Evolutionary conservation across 2,329 filamentous ascomycete genomes (phyloP).

Genomic region (Stachybotrys chlorohalonatus): DNA sequence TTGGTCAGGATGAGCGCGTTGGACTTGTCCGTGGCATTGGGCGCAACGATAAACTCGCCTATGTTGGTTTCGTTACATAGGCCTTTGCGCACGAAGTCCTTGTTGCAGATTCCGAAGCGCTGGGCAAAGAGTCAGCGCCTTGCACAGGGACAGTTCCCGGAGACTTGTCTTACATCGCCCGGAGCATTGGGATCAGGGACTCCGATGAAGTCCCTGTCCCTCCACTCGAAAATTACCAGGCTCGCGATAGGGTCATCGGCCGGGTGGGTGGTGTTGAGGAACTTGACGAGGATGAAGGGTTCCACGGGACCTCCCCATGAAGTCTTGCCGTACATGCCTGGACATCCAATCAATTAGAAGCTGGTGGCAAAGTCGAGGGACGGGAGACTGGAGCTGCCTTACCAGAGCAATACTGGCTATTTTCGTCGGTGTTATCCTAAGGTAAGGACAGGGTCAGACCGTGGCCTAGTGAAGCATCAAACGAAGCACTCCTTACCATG

Average conservation of each 20-base stretch:
- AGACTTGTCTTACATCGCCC: constrained; percentile 35
- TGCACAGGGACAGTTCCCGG: constrained; percentile 34
- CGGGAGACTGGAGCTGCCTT: constrained; percentile 10
- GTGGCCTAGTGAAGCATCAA: background rate
- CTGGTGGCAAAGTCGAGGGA: background rate
- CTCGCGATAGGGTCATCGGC: constrained; percentile 65
- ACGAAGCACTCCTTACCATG: constrained; percentile 33
- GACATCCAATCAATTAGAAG: constrained; percentile 1
- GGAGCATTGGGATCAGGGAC: constrained; percentile 47
- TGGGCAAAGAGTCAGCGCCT: constrained; percentile 7
- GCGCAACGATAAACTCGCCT: constrained; percentile 73
- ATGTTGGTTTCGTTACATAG: constrained; percentile 70
- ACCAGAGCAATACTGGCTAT: constrained; percentile 72
- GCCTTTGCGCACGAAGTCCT: constrained; percentile 56
- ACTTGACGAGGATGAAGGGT: constrained; percentile 81
- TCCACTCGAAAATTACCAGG: constrained; percentile 90
- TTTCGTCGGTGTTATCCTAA: constrained; percentile 67
- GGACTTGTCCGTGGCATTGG: constrained; percentile 65
- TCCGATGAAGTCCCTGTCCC: constrained; percentile 72
- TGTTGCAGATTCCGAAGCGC: constrained; percentile 60
- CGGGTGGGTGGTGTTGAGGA: constrained; percentile 50
- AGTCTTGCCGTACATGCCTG: constrained; percentile 86
- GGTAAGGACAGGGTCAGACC: constrained; percentile 11
- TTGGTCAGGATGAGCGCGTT: constrained; percentile 66
- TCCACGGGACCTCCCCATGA: constrained; percentile 83